Percentiles rank a stretch among this genome's conserved stretches.
phyloP scores from a whole-genome alignment of 495 filamentous ascomycete species.

The Tuber borchii region DNA sequence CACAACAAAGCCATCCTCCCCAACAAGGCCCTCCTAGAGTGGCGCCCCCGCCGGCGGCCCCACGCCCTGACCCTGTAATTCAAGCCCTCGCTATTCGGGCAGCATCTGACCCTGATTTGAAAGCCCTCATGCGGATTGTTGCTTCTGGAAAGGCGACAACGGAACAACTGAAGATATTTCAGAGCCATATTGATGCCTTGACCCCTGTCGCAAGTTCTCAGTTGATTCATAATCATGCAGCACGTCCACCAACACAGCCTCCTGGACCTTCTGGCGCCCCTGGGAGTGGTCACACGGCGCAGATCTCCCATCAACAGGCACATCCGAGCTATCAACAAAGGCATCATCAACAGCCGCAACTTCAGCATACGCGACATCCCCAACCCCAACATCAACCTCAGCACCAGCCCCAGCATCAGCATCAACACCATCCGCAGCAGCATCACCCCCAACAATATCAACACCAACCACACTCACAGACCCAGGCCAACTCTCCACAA shows the following conservation, averaged over 20 bases:
- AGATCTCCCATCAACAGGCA: slow-evolving; percentile 20
- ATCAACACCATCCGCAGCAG: slow-evolving; percentile 23
- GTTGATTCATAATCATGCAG: slow-evolving; percentile 28
- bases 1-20: slow-evolving; percentile 26
- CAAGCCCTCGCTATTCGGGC: slow-evolving; percentile 84
- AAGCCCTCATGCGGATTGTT: slow-evolving; percentile 92
- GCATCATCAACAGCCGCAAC: slow-evolving; percentile 25
- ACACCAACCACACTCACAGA: slow-evolving; percentile 20
- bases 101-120: slow-evolving; percentile 76
- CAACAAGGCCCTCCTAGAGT: slow-evolving; percentile 39
- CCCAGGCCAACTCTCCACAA: slow-evolving; percentile 14
- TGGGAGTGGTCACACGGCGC: slow-evolving; percentile 10
- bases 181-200: slow-evolving; percentile 85
- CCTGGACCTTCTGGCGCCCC: slow-evolving; percentile 15
- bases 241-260: slow-evolving; percentile 33
- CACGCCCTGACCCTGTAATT: slow-evolving; percentile 84
- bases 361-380: slow-evolving; percentile 13
- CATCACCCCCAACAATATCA: slow-evolving; percentile 27
- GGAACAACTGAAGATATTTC: slow-evolving; percentile 78
- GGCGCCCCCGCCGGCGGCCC: slow-evolving; percentile 34
- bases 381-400: slow-evolving; percentile 20
- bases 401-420: neutral
- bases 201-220: slow-evolving; percentile 43
- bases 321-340: slow-evolving; percentile 22
- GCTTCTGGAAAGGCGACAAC: slow-evolving; percentile 76